A percentile compares a stretch with the other conserved stretches of the same genome.
phyloP scores from a whole-genome alignment of 2,329 filamentous ascomycete species.

The Pezicula neosporulosa region DNA sequence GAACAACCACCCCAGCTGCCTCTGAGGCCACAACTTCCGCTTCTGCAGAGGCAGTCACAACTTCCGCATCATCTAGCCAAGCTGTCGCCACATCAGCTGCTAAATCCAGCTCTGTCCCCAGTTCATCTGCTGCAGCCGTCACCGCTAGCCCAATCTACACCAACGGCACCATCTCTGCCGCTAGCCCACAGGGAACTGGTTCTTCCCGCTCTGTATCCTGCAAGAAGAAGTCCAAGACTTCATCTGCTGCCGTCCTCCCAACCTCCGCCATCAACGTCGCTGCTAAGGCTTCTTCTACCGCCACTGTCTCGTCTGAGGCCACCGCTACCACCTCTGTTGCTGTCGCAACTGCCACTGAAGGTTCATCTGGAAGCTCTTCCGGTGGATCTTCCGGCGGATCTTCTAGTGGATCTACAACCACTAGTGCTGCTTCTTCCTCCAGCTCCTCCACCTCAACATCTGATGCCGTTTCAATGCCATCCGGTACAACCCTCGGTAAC shows the following conservation, averaged over 20 bases:
- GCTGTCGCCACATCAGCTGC: neutral
- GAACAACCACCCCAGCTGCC: conserved; percentile 3
- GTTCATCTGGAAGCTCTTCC: neutral
- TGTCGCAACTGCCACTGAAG: conserved; percentile 7
- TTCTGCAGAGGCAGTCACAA: neutral
- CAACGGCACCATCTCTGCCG: neutral
- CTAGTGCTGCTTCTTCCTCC: neutral
- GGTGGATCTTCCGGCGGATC: too few relatives aligned
- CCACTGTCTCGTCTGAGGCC: neutral
- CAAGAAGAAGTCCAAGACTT: neutral
- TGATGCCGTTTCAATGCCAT: conserved; percentile 2
- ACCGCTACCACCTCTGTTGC: neutral
- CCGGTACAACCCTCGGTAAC: conserved; percentile 14
- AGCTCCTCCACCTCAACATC: conserved; percentile 1
- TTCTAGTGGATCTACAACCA: neutral
- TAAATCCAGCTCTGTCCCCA: neutral
- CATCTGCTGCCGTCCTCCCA: neutral
- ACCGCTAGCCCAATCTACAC: neutral
- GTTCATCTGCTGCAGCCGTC: conserved; percentile 2
- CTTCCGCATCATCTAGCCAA: neutral
- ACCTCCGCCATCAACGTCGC: conserved; percentile 4
- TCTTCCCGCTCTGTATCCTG: neutral
- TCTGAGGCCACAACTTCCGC: conserved; percentile 1
- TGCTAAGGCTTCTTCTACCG: neutral
- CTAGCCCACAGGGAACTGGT: neutral